Percentiles rank a stretch among this genome's conserved stretches.
phyloP scores from a whole-genome alignment of 108 stramenopile species.

The Mediolabrus comicus region DNA sequence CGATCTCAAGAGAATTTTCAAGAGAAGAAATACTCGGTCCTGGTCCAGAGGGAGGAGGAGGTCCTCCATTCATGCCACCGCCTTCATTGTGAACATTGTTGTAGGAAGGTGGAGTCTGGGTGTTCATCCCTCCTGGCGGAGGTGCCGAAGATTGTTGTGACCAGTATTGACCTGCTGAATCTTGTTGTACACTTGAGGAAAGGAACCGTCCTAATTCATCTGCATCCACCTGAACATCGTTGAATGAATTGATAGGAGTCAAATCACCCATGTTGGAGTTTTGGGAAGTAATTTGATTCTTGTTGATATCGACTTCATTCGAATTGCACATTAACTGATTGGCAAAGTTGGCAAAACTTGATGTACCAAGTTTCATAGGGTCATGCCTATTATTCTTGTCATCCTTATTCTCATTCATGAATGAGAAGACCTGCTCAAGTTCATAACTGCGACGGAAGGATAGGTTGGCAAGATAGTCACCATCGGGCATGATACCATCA shows the following conservation, averaged over 20 bases:
- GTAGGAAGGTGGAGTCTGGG: background rate
- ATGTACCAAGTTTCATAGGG: background rate
- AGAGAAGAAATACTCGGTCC: background rate
- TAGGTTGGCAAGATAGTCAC: constrained; percentile 15
- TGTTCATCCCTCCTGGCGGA: background rate
- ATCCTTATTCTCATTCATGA: constrained; percentile 19
- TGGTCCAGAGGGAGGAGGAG: background rate
- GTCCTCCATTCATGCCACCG: background rate
- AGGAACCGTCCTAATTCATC: background rate
- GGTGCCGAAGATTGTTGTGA: background rate
- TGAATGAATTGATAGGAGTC: constrained; percentile 41
- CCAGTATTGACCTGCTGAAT: background rate
- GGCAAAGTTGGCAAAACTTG: background rate
- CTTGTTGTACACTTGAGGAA: background rate
- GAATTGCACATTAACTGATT: background rate
- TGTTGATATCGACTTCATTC: background rate
- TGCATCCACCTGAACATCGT: background rate
- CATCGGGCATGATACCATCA: constrained; percentile 11
- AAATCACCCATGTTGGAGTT: constrained; percentile 23
- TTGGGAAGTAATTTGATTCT: constrained; percentile 12
- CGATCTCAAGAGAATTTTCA: background rate
- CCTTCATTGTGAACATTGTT: background rate
- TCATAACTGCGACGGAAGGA: constrained; percentile 38
- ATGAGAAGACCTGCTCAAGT: constrained; percentile 34
- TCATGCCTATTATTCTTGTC: background rate